Evolutionary conservation across 495 filamentous ascomycete species (phyloP).

Genomic region (Aspergillus wentii): DNA sequence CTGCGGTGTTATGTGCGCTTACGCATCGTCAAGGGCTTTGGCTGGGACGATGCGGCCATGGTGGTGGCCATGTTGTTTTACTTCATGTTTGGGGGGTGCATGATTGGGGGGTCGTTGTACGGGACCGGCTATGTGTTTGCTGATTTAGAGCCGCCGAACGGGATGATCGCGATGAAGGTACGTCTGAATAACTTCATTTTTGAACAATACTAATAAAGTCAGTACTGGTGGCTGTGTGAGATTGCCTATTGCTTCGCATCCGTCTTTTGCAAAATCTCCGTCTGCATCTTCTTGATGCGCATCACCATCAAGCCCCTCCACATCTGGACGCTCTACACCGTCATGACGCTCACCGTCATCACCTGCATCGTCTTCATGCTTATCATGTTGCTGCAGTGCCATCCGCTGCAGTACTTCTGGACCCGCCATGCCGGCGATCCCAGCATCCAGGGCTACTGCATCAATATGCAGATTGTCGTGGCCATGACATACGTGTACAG

Average conservation of each 20-base stretch:
- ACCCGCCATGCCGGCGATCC: slow-evolving; percentile 22
- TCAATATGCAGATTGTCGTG: slow-evolving; percentile 29
- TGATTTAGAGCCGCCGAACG: slow-evolving; percentile 16
- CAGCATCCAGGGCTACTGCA: slow-evolving; percentile 28
- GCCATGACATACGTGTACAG: slow-evolving; percentile 40
- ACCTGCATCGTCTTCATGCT: slow-evolving; percentile 35
- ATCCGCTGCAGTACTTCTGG: slow-evolving; percentile 39
- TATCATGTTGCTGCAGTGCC: slow-evolving; percentile 39
- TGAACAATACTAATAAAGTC: not conserved
- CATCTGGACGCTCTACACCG: slow-evolving; percentile 31
- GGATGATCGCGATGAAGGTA: slow-evolving; percentile 36
- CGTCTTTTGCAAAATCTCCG: slow-evolving; percentile 36
- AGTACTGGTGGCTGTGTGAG: slow-evolving; percentile 43
- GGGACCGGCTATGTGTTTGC: slow-evolving; percentile 31
- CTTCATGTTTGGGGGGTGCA: slow-evolving; percentile 32
- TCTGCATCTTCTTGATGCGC: slow-evolving; percentile 43
- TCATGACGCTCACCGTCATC: slow-evolving; percentile 31
- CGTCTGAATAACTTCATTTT: not conserved
- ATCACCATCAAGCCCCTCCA: slow-evolving; percentile 33
- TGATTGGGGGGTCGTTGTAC: slow-evolving; percentile 34
- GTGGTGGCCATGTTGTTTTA: slow-evolving; percentile 29
- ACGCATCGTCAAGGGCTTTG: slow-evolving; percentile 35
- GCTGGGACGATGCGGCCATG: slow-evolving; percentile 40
- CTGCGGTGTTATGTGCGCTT: slow-evolving; percentile 40
- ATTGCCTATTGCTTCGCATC: slow-evolving; percentile 39